Conservation (phyloP, 129 eudicot genomes). For the carrot (Daucus carota) region DH1_v3.0 NC_030385.2:32033001-32033500, state of each 20-base stretch:
- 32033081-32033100: neutral
- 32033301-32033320: neutral
- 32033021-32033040: neutral
- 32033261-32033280: neutral
- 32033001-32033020: neutral
- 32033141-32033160: neutral
- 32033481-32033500: slow-evolving; percentile 82
- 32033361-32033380: neutral
- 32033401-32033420: slow-evolving; percentile 37
- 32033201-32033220: neutral
- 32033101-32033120: neutral
- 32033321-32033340: neutral
- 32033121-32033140: neutral
- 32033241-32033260: neutral
- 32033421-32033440: slow-evolving; percentile 65
- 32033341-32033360: neutral
- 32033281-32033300: neutral
- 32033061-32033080: neutral
- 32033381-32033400: slow-evolving; percentile 1
- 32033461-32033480: slow-evolving; percentile 65
- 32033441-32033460: slow-evolving; percentile 34
- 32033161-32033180: neutral
- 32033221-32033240: neutral
- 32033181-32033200: neutral
- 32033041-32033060: neutral